Percentiles rank a stretch among this genome's conserved stretches.
phyloP scores from a whole-genome alignment of 257 asterid species.

The Cynanchum wilfordii region DNA sequence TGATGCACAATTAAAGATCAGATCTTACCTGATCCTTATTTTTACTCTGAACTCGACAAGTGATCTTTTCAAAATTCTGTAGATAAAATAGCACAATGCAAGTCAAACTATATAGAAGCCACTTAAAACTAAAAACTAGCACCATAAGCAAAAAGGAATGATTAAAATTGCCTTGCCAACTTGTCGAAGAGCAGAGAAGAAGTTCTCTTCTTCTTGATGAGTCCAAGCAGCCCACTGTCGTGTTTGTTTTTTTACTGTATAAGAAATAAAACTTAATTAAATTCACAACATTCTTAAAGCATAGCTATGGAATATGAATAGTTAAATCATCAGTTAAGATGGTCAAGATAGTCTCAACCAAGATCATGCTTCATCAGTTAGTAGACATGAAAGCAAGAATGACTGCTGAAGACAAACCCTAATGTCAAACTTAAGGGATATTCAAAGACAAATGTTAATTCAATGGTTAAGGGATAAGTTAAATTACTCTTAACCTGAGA shows the following conservation, averaged over 20 bases:
- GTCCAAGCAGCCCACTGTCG: conserved; percentile 99
- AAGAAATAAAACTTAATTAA: conserved; percentile 19
- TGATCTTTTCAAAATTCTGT: conserved; percentile 95
- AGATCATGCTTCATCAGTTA: too few relatives aligned
- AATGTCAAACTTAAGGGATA: not conserved
- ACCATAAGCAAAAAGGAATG: conserved; percentile 12
- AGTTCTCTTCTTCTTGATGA: conserved; percentile 95
- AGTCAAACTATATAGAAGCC: conserved; percentile 3
- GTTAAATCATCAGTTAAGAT: not conserved
- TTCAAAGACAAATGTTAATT: not conserved
- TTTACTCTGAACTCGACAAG: conserved; percentile 91
- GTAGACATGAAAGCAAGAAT: not conserved
- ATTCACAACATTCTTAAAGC: conserved; percentile 1
- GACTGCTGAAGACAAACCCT: too few relatives aligned
- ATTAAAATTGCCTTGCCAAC: conserved; percentile 79
- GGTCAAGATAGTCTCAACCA: not conserved
- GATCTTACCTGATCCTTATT: conserved; percentile 86
- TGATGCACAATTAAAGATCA: not conserved
- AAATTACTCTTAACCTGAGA: not conserved
- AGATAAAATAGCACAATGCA: conserved; percentile 12
- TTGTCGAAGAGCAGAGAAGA: conserved; percentile 88
- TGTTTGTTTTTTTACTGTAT: conserved; percentile 66
- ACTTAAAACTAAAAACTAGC: conserved; percentile 3
- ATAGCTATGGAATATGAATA: not conserved
- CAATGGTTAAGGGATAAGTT: not conserved